Percentiles rank a stretch among this genome's conserved stretches.
Conservation (phyloP, 2,329 filamentous ascomycete genomes). For the Cercospora zeae-maydis region DNA sequence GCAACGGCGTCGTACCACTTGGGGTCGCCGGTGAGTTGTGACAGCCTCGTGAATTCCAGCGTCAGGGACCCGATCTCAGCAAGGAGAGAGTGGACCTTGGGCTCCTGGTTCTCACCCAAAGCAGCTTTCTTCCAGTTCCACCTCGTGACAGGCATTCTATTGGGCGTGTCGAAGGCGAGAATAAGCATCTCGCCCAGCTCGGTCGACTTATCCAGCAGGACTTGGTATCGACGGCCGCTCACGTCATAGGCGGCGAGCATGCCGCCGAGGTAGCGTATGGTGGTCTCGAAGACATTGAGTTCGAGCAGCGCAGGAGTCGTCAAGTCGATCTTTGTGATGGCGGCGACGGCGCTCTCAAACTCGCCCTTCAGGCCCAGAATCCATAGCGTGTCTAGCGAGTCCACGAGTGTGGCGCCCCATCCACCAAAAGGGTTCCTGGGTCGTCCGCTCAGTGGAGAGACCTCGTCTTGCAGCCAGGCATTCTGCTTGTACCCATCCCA, state of each 20-base stretch:
- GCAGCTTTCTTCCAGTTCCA: conserved; percentile 53
- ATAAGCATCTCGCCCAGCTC: conserved; percentile 64
- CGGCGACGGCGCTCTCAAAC: conserved; percentile 61
- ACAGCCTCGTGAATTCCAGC: conserved; percentile 61
- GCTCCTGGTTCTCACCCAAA: conserved; percentile 31
- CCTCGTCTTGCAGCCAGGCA: conserved; percentile 84
- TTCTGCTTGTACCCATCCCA: conserved; percentile 78
- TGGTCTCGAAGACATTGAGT: conserved; percentile 68
- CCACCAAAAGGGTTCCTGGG: conserved; percentile 77
- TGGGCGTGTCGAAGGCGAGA: conserved; percentile 64
- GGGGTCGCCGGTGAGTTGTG: conserved; percentile 59
- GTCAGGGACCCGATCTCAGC: conserved; percentile 58
- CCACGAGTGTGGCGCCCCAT: conserved; percentile 86
- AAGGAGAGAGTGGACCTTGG: conserved; percentile 39
- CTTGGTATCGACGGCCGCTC: conserved; percentile 46
- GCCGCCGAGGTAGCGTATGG: conserved; percentile 68
- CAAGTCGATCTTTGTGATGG: conserved; percentile 61
- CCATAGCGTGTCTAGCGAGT: conserved; percentile 71
- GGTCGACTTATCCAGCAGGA: conserved; percentile 58
- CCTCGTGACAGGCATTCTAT: conserved; percentile 61
- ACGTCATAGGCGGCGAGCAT: conserved; percentile 66
- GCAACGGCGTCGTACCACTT: conserved; percentile 61
- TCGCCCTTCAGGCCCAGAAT: conserved; percentile 66
- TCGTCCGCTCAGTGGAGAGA: conserved; percentile 54
- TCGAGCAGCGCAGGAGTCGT: conserved; percentile 48